A percentile compares a stretch with the other conserved stretches of the same genome.
Evolutionary conservation across 495 filamentous ascomycete genomes (phyloP).

Genomic region (Hypoxylon perforatum): DNA sequence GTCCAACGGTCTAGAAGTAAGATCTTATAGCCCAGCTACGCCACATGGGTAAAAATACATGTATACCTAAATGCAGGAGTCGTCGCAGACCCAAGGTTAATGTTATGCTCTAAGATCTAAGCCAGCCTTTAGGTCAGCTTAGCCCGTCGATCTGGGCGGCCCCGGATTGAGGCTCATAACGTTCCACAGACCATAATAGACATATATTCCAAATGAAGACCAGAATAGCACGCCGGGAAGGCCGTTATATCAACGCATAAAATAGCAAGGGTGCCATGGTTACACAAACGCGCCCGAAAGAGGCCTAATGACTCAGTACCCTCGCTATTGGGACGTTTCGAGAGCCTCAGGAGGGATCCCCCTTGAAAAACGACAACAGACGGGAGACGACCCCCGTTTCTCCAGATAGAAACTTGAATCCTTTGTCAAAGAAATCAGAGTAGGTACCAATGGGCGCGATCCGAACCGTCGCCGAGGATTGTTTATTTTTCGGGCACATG

Average conservation of each 20-base stretch:
- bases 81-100: slow-evolving; percentile 8
- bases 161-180: background rate
- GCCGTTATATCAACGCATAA: slow-evolving; percentile 20
- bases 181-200: slow-evolving; percentile 9
- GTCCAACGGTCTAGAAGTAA: background rate
- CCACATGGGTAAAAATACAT: slow-evolving; percentile 26
- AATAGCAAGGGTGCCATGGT: slow-evolving; percentile 27
- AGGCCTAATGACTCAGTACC: slow-evolving; percentile 13
- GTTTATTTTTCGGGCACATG: slow-evolving; percentile 28
- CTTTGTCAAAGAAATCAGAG: slow-evolving; percentile 20
- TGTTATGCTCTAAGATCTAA: slow-evolving; percentile 15
- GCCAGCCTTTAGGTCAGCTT: background rate
- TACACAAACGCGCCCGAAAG: slow-evolving; percentile 15
- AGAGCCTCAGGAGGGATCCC: slow-evolving; percentile 35
- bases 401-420: slow-evolving; percentile 35
- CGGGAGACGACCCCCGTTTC: slow-evolving; percentile 16
- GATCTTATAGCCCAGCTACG: slow-evolving; percentile 14
- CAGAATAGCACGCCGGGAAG: background rate
- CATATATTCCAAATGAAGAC: slow-evolving; percentile 4
- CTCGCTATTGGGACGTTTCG: slow-evolving; percentile 28
- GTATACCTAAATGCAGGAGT: slow-evolving; percentile 25
- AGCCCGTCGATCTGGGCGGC: background rate
- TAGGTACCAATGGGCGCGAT: slow-evolving; percentile 13
- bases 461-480: slow-evolving; percentile 26
- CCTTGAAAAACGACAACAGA: slow-evolving; percentile 27